These are phyloP conservation scores for Rusavskia elegans DNA, from an alignment of 495 filamentous ascomycete genomes.

Conservation along the genomic window DNA sequence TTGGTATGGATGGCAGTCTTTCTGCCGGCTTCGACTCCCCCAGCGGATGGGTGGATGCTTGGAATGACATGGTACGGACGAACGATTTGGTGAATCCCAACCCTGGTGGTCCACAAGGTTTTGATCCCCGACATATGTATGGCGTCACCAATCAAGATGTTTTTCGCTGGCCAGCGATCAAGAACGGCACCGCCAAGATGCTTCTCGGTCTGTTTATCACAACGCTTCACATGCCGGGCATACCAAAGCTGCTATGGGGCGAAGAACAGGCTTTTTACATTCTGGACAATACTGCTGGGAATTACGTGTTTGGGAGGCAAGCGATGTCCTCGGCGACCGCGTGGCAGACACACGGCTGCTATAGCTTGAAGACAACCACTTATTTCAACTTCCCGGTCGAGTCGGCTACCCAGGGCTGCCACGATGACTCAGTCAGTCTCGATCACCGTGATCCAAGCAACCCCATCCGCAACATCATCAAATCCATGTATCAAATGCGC, in stretches of 20 bases:
- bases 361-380: slow-evolving; percentile 35
- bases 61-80: slow-evolving; percentile 42
- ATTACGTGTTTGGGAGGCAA: slow-evolving; percentile 58
- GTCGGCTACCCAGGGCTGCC: slow-evolving; percentile 37
- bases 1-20: slow-evolving; percentile 48
- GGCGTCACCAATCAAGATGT: slow-evolving; percentile 61
- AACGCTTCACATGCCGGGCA: slow-evolving; percentile 49
- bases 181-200: slow-evolving; percentile 44
- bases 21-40: slow-evolving; percentile 44
- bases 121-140: slow-evolving; percentile 58
- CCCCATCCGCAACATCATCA: slow-evolving; percentile 49
- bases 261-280: slow-evolving; percentile 59
- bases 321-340: slow-evolving; percentile 50
- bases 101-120: slow-evolving; percentile 31
- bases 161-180: slow-evolving; percentile 55
- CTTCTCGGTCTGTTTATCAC: slow-evolving; percentile 48
- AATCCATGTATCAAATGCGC: slow-evolving; percentile 50
- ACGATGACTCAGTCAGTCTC: slow-evolving; percentile 39
- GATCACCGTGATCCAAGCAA: slow-evolving; percentile 60
- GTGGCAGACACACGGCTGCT: slow-evolving; percentile 59
- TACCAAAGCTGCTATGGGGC: slow-evolving; percentile 49
- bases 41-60: slow-evolving; percentile 45
- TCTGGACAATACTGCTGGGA: slow-evolving; percentile 47
- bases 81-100: slow-evolving; percentile 54
- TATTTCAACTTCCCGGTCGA: slow-evolving; percentile 46